These are phyloP conservation scores for Cyclostephanos invisitatus DNA, from an alignment of 108 stramenopile genomes.

Conservation along the genomic window DNA sequence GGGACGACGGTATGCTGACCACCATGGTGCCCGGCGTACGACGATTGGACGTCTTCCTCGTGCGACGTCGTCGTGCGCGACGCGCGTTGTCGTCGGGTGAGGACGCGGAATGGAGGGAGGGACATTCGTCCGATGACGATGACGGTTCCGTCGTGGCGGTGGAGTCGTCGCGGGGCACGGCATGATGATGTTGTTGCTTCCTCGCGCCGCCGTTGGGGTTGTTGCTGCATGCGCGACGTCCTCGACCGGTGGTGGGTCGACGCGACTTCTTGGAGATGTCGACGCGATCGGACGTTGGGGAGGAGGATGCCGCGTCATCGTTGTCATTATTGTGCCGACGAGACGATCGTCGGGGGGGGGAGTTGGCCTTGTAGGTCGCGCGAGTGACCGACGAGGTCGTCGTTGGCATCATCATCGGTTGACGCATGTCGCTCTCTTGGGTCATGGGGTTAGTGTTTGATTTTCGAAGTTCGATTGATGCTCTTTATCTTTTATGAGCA, in stretches of 20 bases:
- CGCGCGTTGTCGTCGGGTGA: neutral
- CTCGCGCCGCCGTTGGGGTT: too few species aligned
- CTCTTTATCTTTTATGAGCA: too few species aligned
- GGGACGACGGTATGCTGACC: neutral
- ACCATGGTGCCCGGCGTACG: neutral
- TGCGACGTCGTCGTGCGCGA: neutral
- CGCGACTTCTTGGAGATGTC: neutral
- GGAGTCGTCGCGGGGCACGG: neutral
- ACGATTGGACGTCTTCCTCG: neutral
- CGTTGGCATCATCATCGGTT: neutral
- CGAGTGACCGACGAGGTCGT: neutral
- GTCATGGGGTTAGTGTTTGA: neutral
- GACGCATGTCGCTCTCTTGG: neutral
- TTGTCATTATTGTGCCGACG: neutral
- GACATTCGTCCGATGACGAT: neutral
- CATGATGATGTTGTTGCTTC: neutral
- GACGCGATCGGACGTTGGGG: neutral
- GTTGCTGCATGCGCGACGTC: neutral
- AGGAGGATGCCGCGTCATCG: neutral
- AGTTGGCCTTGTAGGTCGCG: constrained; percentile 9
- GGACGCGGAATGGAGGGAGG: neutral
- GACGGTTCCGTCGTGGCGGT: constrained; percentile 29
- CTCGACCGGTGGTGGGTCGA: too few species aligned
- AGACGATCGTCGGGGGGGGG: constrained; percentile 1
- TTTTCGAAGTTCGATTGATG: neutral